These are phyloP conservation scores for Lactifluus hygrophoroides DNA, from an alignment of 768 basidiomycete species.

Conservation along the genomic window DNA sequence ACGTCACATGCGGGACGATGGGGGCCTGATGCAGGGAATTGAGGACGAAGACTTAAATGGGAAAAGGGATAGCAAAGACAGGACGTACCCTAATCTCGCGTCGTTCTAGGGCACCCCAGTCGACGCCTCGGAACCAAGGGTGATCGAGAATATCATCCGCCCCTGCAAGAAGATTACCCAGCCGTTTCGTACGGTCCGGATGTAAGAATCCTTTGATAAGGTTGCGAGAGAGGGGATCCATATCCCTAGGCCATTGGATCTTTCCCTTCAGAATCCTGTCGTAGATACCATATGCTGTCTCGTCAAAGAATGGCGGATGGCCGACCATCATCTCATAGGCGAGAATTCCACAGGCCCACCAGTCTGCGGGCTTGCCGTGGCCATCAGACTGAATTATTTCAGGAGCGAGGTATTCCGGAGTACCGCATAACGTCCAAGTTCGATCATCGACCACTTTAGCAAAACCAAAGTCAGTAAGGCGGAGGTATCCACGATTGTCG, in stretches of 20 bases:
- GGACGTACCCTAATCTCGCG: conserved; percentile 71
- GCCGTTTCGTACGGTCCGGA: conserved; percentile 82
- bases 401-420: conserved; percentile 94
- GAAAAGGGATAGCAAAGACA: conserved; percentile 2
- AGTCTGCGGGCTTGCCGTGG: conserved; percentile 96
- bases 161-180: conserved; percentile 90
- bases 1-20: conserved; percentile 75
- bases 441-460: conserved; percentile 96
- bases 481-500: conserved; percentile 87
- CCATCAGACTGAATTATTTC: conserved; percentile 98
- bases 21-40: conserved; percentile 48
- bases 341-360: conserved; percentile 98
- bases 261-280: conserved; percentile 90
- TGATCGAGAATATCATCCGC: conserved; percentile 87
- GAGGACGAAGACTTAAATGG: neutral
- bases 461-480: conserved; percentile 96
- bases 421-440: conserved; percentile 96
- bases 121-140: conserved; percentile 92
- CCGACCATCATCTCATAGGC: conserved; percentile 99
- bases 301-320: conserved; percentile 97
- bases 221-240: conserved; percentile 85
- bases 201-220: conserved; percentile 85
- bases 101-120: conserved; percentile 82
- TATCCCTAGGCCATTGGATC: conserved; percentile 83
- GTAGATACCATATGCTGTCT: conserved; percentile 96